Conservation (phyloP, 78 protist species). For the Monosiga brevicollis region DNA sequence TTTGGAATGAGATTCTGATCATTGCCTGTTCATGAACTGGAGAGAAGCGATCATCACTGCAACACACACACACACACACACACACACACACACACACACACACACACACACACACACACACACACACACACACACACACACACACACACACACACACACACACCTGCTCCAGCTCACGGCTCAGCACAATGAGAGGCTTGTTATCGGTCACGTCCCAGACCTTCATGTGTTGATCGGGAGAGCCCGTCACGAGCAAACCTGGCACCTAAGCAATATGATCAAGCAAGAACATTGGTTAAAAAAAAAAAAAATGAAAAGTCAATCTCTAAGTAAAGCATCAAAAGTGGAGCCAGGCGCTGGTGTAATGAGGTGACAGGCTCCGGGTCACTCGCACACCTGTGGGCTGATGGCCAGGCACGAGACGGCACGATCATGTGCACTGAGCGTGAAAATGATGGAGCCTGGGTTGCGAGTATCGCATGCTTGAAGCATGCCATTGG, state of each 20-base stretch:
- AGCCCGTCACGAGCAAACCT: background rate
- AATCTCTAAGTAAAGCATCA: background rate
- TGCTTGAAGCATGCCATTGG: conserved; percentile 1
- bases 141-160: background rate
- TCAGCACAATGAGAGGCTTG: background rate
- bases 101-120: background rate
- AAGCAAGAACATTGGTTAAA: background rate
- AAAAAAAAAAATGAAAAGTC: background rate
- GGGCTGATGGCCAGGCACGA: conserved; percentile 6
- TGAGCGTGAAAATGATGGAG: background rate
- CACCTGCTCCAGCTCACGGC: background rate
- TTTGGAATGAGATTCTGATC: no score
- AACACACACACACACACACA: background rate
- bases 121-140: background rate
- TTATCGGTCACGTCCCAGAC: background rate
- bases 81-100: background rate
- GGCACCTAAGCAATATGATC: background rate
- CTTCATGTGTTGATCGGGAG: background rate
- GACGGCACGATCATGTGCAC: conserved; percentile 12
- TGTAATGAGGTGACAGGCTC: no score
- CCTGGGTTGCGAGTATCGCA: background rate
- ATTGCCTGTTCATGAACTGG: no score
- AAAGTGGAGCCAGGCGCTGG: background rate
- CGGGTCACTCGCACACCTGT: no score
- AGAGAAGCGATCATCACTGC: background rate